Evolutionary conservation across 331 rosid species (phyloP), one percentile per base, ranked within the genome.

Genomic region (Acacia pycnantha): DNA sequence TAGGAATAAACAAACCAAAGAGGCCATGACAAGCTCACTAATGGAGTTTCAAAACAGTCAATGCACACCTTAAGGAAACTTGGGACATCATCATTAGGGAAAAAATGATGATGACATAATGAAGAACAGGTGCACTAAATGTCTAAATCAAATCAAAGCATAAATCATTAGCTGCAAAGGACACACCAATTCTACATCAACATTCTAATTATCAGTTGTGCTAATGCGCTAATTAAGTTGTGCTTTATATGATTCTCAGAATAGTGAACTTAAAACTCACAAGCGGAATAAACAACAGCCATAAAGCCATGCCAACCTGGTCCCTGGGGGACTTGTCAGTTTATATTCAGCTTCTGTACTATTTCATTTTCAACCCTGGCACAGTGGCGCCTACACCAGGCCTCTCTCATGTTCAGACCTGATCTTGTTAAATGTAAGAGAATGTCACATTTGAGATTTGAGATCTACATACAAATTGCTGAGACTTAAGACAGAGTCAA

Each of bases 141-240:
- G n/a, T n/a, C n/a, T n/a, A n/a, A 51, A 41, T 33, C 21, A 48
- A 67, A 73, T 54, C 61, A 14, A 47, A 72, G 24, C 78, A 81
- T 37, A 74, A n/a, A n/a, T 9, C 3, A 33, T 76, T 16, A 31
- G 46, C 51, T 1, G 56, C 31, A 59, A 74, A 69, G 21, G 44
- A 41, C 61, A 26, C 74, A 35, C 11, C 8, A 76, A 37, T 76
- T 40, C 11, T 44, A 44, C 26, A 48, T 51, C 11, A 70, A 82
- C 83, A 71, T 70, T 61, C 26, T 31, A 50, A 31, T 15, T 0
- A 19, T 37, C 11, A 10, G 66, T 48, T 68, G 29, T 29, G 51
- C 43, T 18, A 64, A 79, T 70, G 67, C 56, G 15, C 26, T 31
- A 67, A 41, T 15, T 2, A 10, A 13, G 72, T 48, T 68, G n/a